Evolutionary conservation across 1,284 basidiomycete genomes (phyloP).

Genomic region (Microbotryomycetes sp.): DNA sequence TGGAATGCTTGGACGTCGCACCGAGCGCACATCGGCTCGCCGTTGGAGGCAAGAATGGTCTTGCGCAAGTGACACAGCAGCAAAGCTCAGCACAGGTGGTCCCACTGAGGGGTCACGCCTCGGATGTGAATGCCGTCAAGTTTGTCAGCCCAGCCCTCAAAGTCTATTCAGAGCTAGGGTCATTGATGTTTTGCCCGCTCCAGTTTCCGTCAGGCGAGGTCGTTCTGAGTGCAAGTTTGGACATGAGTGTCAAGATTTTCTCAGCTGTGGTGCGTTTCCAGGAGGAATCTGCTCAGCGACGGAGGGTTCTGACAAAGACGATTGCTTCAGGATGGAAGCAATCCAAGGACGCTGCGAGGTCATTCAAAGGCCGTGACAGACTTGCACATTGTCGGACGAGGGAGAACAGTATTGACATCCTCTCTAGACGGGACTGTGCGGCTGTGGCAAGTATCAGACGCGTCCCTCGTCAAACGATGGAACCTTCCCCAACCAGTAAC

Average conservation of each 20-base stretch:
- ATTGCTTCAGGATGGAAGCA: conserved; percentile 47
- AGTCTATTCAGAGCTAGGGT: conserved; percentile 38
- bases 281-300: too few species aligned
- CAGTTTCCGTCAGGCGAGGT: conserved; percentile 38
- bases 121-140: conserved; percentile 42
- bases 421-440: conserved; percentile 48
- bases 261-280: conserved; percentile 37
- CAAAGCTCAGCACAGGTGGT: conserved; percentile 23
- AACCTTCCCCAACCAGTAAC: conserved; percentile 9
- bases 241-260: conserved; percentile 43
- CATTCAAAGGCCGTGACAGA: conserved; percentile 38
- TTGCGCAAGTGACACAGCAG: conserved; percentile 28
- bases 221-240: conserved; percentile 42
- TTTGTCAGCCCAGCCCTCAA: conserved; percentile 34
- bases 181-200: background rate
- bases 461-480: conserved; percentile 6
- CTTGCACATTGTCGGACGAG: conserved; percentile 29
- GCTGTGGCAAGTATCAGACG: conserved; percentile 23
- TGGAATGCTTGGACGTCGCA: conserved; percentile 41
- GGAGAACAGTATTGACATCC: conserved; percentile 23
- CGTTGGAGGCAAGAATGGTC: conserved; percentile 43
- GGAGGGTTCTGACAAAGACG: conserved; percentile 50
- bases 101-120: conserved; percentile 43
- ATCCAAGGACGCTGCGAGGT: conserved; percentile 46
- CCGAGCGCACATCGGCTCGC: conserved; percentile 36